Conservation (phyloP, 1,284 basidiomycete genomes). For the Flammula alnicola region DNA sequence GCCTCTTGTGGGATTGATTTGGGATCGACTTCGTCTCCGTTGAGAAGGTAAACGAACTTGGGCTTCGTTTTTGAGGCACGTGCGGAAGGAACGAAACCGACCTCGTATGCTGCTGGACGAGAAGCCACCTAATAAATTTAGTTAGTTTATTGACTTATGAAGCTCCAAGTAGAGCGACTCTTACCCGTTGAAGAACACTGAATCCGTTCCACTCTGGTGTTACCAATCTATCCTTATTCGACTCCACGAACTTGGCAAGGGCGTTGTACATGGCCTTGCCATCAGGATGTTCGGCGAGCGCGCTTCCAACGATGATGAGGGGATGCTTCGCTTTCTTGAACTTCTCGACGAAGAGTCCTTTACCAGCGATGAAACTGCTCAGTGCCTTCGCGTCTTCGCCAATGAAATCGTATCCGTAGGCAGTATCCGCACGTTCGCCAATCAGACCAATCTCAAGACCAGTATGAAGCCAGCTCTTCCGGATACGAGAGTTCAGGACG, state of each 20-base stretch:
- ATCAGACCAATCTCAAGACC: constrained; percentile 88
- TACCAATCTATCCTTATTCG: constrained; percentile 77
- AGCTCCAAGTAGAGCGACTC: constrained; percentile 29
- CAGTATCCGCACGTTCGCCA: constrained; percentile 90
- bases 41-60: constrained; percentile 97
- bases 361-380: constrained; percentile 79
- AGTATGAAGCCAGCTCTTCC: constrained; percentile 91
- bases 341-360: constrained; percentile 81
- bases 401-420: constrained; percentile 93
- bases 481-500: constrained; percentile 95
- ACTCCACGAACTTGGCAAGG: constrained; percentile 82
- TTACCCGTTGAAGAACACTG: constrained; percentile 89
- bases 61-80: constrained; percentile 78
- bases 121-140: constrained; percentile 69
- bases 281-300: constrained; percentile 86
- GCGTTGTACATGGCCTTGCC: constrained; percentile 82
- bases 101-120: constrained; percentile 93
- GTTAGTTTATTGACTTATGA: background rate
- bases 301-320: constrained; percentile 92
- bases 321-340: constrained; percentile 94
- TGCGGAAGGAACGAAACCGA: constrained; percentile 89
- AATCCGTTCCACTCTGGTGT: constrained; percentile 97
- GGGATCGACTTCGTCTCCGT: constrained; percentile 94
- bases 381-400: constrained; percentile 84
- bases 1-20: constrained; percentile 91